These are phyloP conservation scores for Scheffersomyces quercinus DNA, from an alignment of 1,139 yeast species.

Conservation along the genomic window DNA sequence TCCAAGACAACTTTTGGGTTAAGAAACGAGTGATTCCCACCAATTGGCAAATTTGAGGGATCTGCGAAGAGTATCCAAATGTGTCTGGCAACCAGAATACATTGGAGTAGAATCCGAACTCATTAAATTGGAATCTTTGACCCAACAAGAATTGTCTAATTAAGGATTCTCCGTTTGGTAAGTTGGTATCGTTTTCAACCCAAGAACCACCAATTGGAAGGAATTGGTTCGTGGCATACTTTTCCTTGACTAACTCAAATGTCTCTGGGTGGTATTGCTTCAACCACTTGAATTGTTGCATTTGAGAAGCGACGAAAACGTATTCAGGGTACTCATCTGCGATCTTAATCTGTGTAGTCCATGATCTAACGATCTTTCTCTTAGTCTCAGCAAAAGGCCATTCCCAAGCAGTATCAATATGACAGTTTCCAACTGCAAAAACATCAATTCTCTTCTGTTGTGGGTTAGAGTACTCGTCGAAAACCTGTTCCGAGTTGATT, in stretches of 20 bases:
- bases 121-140: constrained; percentile 75
- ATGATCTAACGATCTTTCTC: constrained; percentile 87
- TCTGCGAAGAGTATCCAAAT: constrained; percentile 92
- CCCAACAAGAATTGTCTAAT: constrained; percentile 88
- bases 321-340: constrained; percentile 91
- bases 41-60: constrained; percentile 86
- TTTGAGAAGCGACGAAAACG: constrained; percentile 91
- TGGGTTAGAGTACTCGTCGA: constrained; percentile 29
- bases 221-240: constrained; percentile 72
- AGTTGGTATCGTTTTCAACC: constrained; percentile 96
- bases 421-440: constrained; percentile 89
- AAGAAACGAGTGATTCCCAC: constrained; percentile 83
- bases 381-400: constrained; percentile 98
- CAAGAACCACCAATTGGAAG: constrained; percentile 94
- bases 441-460: constrained; percentile 46
- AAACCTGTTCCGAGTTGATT: constrained; percentile 65
- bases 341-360: constrained; percentile 89
- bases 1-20: constrained; percentile 96
- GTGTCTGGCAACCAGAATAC: constrained; percentile 97
- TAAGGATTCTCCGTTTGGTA: constrained; percentile 90
- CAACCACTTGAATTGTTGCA: constrained; percentile 94
- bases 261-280: constrained; percentile 81
- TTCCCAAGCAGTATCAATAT: constrained; percentile 95
- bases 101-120: constrained; percentile 74
- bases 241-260: constrained; percentile 60